Conservation (phyloP, 306 rosid species). For the Corylus heterophylla region DNA sequence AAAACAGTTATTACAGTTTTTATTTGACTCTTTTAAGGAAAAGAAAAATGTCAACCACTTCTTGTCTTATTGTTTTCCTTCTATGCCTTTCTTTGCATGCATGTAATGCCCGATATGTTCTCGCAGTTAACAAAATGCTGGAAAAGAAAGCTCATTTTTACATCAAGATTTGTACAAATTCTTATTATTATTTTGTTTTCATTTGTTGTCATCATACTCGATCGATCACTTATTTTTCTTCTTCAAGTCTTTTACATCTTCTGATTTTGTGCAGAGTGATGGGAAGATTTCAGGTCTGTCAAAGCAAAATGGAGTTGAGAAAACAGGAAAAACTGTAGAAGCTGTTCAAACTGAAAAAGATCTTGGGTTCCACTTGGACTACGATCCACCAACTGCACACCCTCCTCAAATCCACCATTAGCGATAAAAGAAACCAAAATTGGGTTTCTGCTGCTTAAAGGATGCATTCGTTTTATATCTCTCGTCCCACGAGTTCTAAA, state of each 20-base stretch:
- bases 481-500: no score
- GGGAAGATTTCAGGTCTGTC: conserved; percentile 14
- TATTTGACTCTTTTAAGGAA: no score
- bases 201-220: neutral
- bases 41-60: conserved; percentile 45
- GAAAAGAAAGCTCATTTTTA: conserved; percentile 30
- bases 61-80: conserved; percentile 40
- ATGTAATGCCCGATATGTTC: conserved; percentile 49
- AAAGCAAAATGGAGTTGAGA: conserved; percentile 13
- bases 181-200: no score
- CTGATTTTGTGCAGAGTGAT: conserved; percentile 39
- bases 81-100: conserved; percentile 65
- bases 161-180: conserved; percentile 33
- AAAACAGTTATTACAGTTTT: no score
- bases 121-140: conserved; percentile 21
- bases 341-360: conserved; percentile 35
- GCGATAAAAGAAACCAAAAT: no score
- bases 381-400: conserved; percentile 15
- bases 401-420: no score
- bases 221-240: neutral
- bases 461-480: no score
- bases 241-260: neutral
- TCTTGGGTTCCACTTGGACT: conserved; percentile 61
- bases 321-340: conserved; percentile 18
- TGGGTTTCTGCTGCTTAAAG: no score